A percentile compares a stretch with the other conserved stretches of the same genome.
These are phyloP conservation scores for Vinca minor DNA, from an alignment of 257 asterid genomes.

Conservation along the genomic window DNA sequence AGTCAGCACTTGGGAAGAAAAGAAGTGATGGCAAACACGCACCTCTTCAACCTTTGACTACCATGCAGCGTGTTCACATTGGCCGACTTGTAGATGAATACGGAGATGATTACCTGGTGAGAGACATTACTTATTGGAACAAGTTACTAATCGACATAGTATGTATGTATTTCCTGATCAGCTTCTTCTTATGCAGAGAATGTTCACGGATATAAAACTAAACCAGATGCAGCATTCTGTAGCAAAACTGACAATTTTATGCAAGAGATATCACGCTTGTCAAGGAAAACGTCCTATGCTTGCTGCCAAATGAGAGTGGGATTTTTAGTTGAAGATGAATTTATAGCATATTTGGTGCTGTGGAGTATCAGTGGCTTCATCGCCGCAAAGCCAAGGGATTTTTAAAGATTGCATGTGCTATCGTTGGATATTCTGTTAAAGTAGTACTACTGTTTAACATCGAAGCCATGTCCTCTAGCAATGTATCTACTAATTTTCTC, in stretches of 20 bases:
- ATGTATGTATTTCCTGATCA: not conserved
- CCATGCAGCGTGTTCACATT: slow-evolving; percentile 58
- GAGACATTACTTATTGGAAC: not conserved
- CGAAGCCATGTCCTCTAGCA: no score
- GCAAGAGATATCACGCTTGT: slow-evolving; percentile 61
- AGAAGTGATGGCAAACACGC: slow-evolving; percentile 59
- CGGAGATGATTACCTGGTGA: slow-evolving; percentile 75
- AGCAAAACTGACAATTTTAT: slow-evolving; percentile 68
- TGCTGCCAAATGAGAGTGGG: slow-evolving; percentile 28
- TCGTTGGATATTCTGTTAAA: no score
- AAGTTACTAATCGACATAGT: not conserved
- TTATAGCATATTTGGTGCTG: no score
- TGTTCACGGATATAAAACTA: slow-evolving; percentile 86
- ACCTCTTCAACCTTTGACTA: slow-evolving; percentile 69
- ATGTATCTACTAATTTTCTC: no score
- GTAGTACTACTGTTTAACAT: no score
- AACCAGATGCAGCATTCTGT: slow-evolving; percentile 89
- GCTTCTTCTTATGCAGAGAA: slow-evolving; percentile 54
- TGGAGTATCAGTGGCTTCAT: not conserved
- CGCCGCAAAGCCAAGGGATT: no score
- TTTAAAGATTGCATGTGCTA: no score
- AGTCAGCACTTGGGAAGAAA: slow-evolving; percentile 80
- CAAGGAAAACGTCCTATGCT: slow-evolving; percentile 61
- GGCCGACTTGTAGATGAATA: slow-evolving; percentile 65
- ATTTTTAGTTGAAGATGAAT: not conserved